A percentile compares a stretch with the other conserved stretches of the same genome.
These are phyloP conservation scores for Pythium biforme DNA, from an alignment of 352 stramenopile species.

Conservation along the genomic window DNA sequence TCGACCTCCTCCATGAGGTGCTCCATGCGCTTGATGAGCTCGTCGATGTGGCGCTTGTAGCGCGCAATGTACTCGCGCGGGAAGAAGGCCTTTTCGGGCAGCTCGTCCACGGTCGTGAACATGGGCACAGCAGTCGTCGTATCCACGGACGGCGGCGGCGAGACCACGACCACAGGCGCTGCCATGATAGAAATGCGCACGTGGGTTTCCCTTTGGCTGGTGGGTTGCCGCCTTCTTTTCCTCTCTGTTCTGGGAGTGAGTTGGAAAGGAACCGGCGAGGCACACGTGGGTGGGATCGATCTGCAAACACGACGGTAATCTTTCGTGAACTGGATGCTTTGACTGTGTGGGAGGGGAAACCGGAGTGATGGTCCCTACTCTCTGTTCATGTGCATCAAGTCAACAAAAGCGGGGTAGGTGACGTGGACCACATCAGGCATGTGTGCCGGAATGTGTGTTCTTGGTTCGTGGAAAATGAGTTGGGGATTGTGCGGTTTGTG, in stretches of 20 bases:
- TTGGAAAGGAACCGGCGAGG: not conserved
- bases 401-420: not conserved
- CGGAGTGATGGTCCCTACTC: constrained; percentile 16
- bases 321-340: not conserved
- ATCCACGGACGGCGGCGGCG: constrained; percentile 10
- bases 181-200: no score
- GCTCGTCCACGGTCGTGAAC: constrained; percentile 37
- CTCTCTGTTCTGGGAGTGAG: not conserved
- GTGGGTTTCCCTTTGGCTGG: not conserved
- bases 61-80: constrained; percentile 49
- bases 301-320: constrained; percentile 1
- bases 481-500: not conserved
- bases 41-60: constrained; percentile 59
- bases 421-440: not conserved
- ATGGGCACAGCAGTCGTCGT: constrained; percentile 14
- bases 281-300: not conserved
- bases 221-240: not conserved
- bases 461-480: not conserved
- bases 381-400: not conserved
- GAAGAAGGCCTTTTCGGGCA: constrained; percentile 56
- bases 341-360: not conserved
- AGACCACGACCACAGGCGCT: constrained; percentile 6
- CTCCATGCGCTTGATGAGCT: constrained; percentile 58
- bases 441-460: not conserved
- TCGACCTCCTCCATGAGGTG: constrained; percentile 60